phyloP scores from a whole-genome alignment of 2,329 filamentous ascomycete genomes.

The Diplodia mutila region DNA sequence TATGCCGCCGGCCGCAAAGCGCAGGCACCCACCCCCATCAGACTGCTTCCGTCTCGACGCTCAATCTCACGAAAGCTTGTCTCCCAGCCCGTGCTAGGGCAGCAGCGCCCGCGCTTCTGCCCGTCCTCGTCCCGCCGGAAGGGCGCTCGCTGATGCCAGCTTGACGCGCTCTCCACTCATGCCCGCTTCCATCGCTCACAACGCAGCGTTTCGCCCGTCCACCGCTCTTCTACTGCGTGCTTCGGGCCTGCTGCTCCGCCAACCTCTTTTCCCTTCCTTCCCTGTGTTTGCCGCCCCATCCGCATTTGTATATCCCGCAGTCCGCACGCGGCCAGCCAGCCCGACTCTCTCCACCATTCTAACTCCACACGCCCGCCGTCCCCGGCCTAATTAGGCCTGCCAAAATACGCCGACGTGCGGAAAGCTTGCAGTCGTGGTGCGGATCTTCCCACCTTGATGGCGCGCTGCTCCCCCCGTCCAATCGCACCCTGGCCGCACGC shows the following conservation, averaged over 20 bases:
- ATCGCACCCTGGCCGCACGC: not conserved
- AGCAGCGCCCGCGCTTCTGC: not conserved
- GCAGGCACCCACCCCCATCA: not conserved
- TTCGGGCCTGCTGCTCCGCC: not conserved
- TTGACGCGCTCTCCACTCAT: conserved; percentile 11
- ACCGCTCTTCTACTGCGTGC: not conserved
- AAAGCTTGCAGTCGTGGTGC: conserved; percentile 9
- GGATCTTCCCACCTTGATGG: conserved; percentile 21
- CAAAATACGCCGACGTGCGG: conserved; percentile 20
- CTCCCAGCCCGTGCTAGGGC: not conserved
- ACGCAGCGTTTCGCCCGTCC: conserved; percentile 1
- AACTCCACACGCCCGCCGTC: conserved; percentile 18
- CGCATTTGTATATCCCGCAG: conserved; percentile 14
- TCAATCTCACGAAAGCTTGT: not conserved
- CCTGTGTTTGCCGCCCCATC: not conserved
- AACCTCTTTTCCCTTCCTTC: not conserved
- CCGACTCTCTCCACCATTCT: not conserved
- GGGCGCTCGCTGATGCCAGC: conserved; percentile 18
- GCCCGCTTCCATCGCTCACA: conserved; percentile 13
- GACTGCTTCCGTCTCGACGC: conserved; percentile 11
- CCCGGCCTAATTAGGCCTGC: conserved; percentile 8
- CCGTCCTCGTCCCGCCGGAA: not conserved
- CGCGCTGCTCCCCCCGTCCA: not conserved
- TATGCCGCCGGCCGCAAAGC: not conserved
- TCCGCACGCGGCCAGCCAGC: conserved; percentile 12